Base-by-base conservation (phyloP, 345 rosid genomes). In the Psidium friedrichsthalianum region DNA sequence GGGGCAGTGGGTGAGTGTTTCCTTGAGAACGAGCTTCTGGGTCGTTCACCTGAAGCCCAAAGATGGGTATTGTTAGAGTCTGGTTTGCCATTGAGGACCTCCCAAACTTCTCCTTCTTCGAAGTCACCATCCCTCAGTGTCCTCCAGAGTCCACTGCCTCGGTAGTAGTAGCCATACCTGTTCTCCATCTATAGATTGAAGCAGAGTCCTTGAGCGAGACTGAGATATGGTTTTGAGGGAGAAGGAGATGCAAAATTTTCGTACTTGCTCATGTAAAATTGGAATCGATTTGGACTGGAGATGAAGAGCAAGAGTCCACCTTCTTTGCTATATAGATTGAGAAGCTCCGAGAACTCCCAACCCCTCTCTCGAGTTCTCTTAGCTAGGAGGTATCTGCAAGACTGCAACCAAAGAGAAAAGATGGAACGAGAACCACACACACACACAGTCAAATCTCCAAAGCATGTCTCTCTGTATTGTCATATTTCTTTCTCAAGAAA, bases 41-140 rank as follows among this genome's bases (percentile, higher is more conserved):
- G 82, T 6, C 87, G 40, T 42, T 90, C 90, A 32, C 44, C 85
- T 21, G 87, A 83, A 42, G 85, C 69, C 55, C 76, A 36, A 80
- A 76, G 8, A 12, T 44, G 42, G 36, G 85, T 13, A 36, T 51
- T 27, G 12, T 80, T 57, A 61, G 87, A 84, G 86, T 93, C 88
- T 59, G 87, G 87, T 42, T 84, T 88, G 40, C 90, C 92, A 74
- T 54, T 85, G 16, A 91, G 69, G 55, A 88, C 89, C 74, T 87
- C 92, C 92, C 93, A 91, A 44, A 91, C 88, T 40, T 91, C 92
- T 25, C 85, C 86, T 86, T 91, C 93, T 36, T 91, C 88, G 69
- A 86, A 88, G 56, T 91, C 93, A 27, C 88, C 89, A 82, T 90
- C 90, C 85, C 92, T 87, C 51, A 91, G 42, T 6, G 91, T 82